Percentiles rank a stretch among this genome's conserved stretches.
These are phyloP conservation scores for Rutstroemia sp. DNA, from an alignment of 2,329 filamentous ascomycete genomes.

Conservation along the genomic window DNA sequence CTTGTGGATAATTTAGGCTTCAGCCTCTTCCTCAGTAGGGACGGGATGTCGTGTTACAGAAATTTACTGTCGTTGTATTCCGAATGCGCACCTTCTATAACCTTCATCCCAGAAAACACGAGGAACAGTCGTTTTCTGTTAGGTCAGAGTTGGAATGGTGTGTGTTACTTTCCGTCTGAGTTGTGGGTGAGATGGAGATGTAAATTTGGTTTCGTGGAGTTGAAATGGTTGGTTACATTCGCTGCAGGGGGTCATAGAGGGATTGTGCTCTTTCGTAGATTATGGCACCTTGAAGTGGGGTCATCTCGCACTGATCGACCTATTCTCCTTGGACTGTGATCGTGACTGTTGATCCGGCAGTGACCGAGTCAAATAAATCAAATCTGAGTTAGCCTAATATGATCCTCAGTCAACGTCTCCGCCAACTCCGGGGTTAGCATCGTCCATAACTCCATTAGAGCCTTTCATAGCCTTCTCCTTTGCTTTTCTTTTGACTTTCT, in stretches of 20 bases:
- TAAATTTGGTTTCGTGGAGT: neutral
- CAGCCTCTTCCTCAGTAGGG: slow-evolving; percentile 3
- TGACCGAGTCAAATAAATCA: neutral
- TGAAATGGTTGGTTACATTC: slow-evolving; percentile 6
- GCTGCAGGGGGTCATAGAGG: neutral
- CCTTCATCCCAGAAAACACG: slow-evolving; percentile 6
- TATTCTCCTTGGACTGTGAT: neutral
- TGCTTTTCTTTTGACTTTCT: slow-evolving; percentile 50
- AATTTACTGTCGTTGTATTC: slow-evolving; percentile 4
- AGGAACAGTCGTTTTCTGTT: slow-evolving; percentile 3
- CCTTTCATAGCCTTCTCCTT: slow-evolving; percentile 50
- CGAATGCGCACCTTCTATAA: slow-evolving; percentile 1
- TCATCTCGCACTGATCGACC: neutral
- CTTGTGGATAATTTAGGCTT: slow-evolving; percentile 1
- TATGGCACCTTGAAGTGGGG: slow-evolving; percentile 4
- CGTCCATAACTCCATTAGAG: slow-evolving; percentile 9
- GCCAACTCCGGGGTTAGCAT: neutral
- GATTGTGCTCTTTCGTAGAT: slow-evolving; percentile 3
- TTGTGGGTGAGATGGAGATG: slow-evolving; percentile 1
- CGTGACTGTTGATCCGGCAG: slow-evolving; percentile 5
- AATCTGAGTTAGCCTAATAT: neutral
- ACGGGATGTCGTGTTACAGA: slow-evolving; percentile 4
- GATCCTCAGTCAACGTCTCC: slow-evolving; percentile 5
- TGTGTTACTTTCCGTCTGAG: neutral
- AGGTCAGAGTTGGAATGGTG: slow-evolving; percentile 1